phyloP scores from a whole-genome alignment of 106 monocot species.

The Gastrodia elata region DNA sequence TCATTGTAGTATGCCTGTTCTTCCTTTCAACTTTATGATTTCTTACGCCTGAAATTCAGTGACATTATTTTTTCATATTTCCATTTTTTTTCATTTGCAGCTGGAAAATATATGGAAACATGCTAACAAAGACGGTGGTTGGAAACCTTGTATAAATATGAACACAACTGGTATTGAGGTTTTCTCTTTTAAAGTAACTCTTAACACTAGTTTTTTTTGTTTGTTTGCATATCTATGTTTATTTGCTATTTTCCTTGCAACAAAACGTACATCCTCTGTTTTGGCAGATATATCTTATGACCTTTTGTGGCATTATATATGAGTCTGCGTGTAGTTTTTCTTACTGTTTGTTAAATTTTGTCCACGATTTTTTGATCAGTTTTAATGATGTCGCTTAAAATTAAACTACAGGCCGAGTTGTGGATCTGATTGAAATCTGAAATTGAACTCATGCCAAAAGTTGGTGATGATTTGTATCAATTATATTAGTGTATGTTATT shows the following conservation, averaged over 20 bases:
- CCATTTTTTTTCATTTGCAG: constrained; percentile 49
- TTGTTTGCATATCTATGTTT: neutral
- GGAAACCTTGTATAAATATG: constrained; percentile 70
- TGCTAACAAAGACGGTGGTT: constrained; percentile 61
- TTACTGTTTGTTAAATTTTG: neutral
- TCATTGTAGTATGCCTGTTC: neutral
- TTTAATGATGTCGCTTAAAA: neutral
- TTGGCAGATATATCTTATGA: neutral
- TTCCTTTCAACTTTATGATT: neutral
- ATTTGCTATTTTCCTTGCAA: neutral
- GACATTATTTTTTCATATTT: neutral
- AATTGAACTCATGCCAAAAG: too few relatives aligned
- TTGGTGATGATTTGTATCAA: too few relatives aligned
- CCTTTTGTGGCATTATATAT: neutral
- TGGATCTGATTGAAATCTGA: too few relatives aligned
- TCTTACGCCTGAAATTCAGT: neutral
- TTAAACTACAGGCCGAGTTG: neutral
- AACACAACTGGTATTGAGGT: constrained; percentile 39
- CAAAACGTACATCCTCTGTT: neutral
- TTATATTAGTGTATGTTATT: too few relatives aligned
- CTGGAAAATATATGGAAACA: constrained; percentile 77
- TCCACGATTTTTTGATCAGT: neutral
- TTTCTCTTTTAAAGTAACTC: neutral
- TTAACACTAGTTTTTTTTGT: neutral
- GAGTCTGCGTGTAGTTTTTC: neutral